Conservation (phyloP, 768 basidiomycete genomes). For the Serendipita indica region DNA sequence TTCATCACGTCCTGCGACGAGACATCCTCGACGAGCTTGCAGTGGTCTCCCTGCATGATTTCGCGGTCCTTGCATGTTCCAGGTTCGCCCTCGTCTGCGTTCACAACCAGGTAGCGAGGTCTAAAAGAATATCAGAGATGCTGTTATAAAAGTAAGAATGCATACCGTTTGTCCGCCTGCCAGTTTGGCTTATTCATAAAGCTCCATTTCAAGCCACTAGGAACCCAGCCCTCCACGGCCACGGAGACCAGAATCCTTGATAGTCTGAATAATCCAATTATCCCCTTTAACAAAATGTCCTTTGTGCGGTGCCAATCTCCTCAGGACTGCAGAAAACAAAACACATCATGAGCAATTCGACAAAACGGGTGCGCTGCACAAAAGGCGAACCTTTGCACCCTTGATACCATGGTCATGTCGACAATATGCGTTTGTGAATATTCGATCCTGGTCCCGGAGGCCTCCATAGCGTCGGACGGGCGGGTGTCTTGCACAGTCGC, state of each 20-base stretch:
- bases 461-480: constrained; percentile 88
- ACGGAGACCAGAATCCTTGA: constrained; percentile 91
- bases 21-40: constrained; percentile 94
- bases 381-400: constrained; percentile 59
- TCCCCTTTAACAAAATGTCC: constrained; percentile 88
- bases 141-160: neutral
- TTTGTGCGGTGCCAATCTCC: constrained; percentile 99
- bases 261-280: constrained; percentile 89
- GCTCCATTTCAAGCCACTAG: constrained; percentile 91
- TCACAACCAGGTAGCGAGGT: constrained; percentile 92
- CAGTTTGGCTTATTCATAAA: constrained; percentile 99
- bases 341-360: neutral
- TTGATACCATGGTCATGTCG: constrained; percentile 86
- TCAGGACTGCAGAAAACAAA: constrained; percentile 41
- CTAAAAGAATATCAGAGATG: constrained; percentile 26
- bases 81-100: constrained; percentile 97
- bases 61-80: constrained; percentile 99
- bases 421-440: constrained; percentile 83
- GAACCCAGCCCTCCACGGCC: constrained; percentile 92
- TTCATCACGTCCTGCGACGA: constrained; percentile 97
- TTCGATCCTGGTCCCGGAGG: constrained; percentile 84
- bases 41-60: constrained; percentile 93
- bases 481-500: constrained; percentile 62
- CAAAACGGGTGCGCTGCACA: neutral
- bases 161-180: constrained; percentile 80